These are phyloP conservation scores for Talaromyces proteolyticus DNA, from an alignment of 495 filamentous ascomycete species.

Conservation along the genomic window DNA sequence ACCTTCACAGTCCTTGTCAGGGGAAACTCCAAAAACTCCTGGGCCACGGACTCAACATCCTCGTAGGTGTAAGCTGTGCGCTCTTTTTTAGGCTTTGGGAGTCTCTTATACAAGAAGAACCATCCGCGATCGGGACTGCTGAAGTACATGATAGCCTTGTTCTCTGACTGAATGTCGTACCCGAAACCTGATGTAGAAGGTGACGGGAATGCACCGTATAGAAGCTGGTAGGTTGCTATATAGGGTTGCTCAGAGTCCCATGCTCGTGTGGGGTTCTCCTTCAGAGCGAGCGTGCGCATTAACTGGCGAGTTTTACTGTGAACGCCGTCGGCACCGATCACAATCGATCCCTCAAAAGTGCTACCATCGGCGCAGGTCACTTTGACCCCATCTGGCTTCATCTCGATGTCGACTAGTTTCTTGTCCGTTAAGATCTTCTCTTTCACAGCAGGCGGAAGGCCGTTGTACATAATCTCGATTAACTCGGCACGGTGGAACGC, in stretches of 20 bases:
- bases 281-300: conserved; percentile 29
- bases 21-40: conserved; percentile 19
- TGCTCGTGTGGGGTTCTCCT: conserved; percentile 9
- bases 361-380: conserved; percentile 23
- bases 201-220: conserved; percentile 20
- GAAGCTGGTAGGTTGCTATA: conserved; percentile 13
- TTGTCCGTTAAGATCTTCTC: conserved; percentile 12
- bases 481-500: conserved; percentile 19
- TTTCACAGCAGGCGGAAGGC: conserved; percentile 9
- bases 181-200: conserved; percentile 12
- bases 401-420: conserved; percentile 9
- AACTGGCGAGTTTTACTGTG: conserved; percentile 35
- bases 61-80: conserved; percentile 20
- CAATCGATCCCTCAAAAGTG: conserved; percentile 28
- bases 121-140: conserved; percentile 18
- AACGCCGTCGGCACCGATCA: conserved; percentile 46
- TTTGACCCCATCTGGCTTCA: conserved; percentile 2
- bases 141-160: conserved; percentile 15
- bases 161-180: conserved; percentile 11
- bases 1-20: conserved; percentile 16
- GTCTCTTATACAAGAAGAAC: conserved; percentile 28
- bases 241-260: conserved; percentile 16
- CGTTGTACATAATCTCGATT: conserved; percentile 18
- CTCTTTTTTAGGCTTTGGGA: conserved; percentile 17
- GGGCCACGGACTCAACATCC: conserved; percentile 19